Percentiles rank a stretch among this genome's conserved stretches.
These are phyloP conservation scores for Phaffia rhodozyma DNA, from an alignment of 1,284 basidiomycete genomes.

Conservation along the genomic window DNA sequence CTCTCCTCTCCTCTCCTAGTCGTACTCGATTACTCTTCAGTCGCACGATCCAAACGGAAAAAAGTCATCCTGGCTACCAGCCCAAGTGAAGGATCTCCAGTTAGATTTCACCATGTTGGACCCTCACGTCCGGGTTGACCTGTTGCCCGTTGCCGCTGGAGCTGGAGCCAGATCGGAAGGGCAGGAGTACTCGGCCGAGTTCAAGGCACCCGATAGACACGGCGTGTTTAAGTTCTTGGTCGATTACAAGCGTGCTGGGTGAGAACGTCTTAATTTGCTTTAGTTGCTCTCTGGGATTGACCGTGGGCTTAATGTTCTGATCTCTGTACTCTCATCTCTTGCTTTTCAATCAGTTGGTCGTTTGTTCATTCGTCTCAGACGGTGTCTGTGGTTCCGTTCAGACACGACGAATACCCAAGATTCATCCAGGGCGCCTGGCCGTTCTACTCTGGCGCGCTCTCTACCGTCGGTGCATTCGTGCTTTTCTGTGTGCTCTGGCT, in stretches of 20 bases:
- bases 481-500: conserved; percentile 77
- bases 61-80: conserved; percentile 51
- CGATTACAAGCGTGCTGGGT: conserved; percentile 79
- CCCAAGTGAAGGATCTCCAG: conserved; percentile 63
- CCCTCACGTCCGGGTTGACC: conserved; percentile 69
- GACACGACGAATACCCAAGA: conserved; percentile 88
- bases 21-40: conserved; percentile 50
- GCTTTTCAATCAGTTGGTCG: conserved; percentile 44
- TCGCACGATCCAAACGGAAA: conserved; percentile 27
- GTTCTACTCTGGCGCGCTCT: conserved; percentile 80
- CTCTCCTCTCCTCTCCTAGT: conserved; percentile 38
- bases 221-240: conserved; percentile 95
- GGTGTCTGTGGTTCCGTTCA: conserved; percentile 78
- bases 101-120: conserved; percentile 97
- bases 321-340: neutral
- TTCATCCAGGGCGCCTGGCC: conserved; percentile 92
- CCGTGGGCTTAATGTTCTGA: neutral
- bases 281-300: neutral
- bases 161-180: conserved; percentile 36
- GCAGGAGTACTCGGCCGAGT: conserved; percentile 55
- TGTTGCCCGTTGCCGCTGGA: conserved; percentile 44
- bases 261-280: conserved; percentile 24
- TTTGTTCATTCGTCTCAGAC: conserved; percentile 60
- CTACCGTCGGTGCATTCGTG: conserved; percentile 70
- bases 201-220: conserved; percentile 84